Evolutionary conservation across 345 rosid genomes (phyloP).

Genomic region (Linum lewisii): DNA sequence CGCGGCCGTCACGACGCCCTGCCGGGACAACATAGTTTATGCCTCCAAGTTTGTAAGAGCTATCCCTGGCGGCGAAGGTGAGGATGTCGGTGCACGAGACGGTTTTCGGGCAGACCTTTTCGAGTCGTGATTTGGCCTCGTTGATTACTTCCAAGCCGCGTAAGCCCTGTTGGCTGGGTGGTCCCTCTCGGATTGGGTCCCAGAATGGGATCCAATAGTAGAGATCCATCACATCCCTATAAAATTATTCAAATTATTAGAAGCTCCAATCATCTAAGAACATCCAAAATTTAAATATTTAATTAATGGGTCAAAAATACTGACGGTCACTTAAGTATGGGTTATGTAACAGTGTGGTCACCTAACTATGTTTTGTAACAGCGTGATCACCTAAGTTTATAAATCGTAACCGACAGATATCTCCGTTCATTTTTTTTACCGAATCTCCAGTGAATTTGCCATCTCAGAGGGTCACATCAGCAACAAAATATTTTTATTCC

Average conservation of each 20-base stretch:
- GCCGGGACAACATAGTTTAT: conserved; percentile 26
- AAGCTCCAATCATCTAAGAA: no score
- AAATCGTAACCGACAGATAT: no score
- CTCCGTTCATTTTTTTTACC: no score
- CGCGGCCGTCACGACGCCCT: conserved; percentile 36
- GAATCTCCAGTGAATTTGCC: no score
- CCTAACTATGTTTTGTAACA: no score
- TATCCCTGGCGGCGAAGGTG: conserved; percentile 39
- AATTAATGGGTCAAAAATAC: no score
- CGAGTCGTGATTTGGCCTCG: conserved; percentile 28
- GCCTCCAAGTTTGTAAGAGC: conserved; percentile 17
- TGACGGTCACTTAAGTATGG: no score
- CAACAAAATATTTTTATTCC: no score
- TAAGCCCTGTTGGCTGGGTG: conserved; percentile 27
- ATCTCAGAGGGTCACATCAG: no score
- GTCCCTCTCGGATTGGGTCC: conserved; percentile 26
- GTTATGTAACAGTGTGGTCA: no score
- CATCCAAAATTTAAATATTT: not conserved
- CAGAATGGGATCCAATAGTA: conserved; percentile 25
- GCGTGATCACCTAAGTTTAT: no score
- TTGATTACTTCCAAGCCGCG: conserved; percentile 42
- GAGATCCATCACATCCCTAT: conserved; percentile 46
- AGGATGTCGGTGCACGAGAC: conserved; percentile 47
- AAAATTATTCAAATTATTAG: no score
- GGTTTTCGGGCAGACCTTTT: conserved; percentile 25